Conservation (phyloP, 495 filamentous ascomycete species). For the Trichoderma asperelloides region DNA sequence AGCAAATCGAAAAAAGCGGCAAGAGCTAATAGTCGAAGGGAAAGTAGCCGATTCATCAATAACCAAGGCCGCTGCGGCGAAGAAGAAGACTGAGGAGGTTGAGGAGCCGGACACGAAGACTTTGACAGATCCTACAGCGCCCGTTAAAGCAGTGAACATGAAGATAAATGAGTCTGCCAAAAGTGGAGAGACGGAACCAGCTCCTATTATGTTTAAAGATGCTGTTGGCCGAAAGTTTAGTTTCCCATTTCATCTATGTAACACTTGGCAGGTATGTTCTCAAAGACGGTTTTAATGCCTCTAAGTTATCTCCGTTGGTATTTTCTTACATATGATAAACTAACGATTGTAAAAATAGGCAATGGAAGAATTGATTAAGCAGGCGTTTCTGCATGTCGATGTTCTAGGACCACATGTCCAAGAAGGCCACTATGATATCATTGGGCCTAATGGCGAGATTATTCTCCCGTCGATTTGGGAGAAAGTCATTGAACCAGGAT, state of each 20-base stretch:
- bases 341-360: slow-evolving; percentile 40
- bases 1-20: background rate
- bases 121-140: too few relatives aligned
- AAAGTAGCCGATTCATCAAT: too few relatives aligned
- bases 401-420: slow-evolving; percentile 74
- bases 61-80: too few relatives aligned
- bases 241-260: slow-evolving; percentile 73
- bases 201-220: slow-evolving; percentile 71
- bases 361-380: slow-evolving; percentile 79
- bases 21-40: too few relatives aligned
- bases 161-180: too few relatives aligned
- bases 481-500: slow-evolving; percentile 74
- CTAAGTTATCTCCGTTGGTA: background rate
- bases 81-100: background rate
- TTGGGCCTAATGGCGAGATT: slow-evolving; percentile 77
- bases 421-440: slow-evolving; percentile 76
- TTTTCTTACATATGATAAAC: slow-evolving; percentile 11
- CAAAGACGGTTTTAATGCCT: background rate
- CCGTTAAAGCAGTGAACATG: too few relatives aligned
- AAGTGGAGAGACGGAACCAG: slow-evolving; percentile 31
- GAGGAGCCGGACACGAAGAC: background rate
- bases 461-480: slow-evolving; percentile 86
- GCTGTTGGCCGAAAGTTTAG: slow-evolving; percentile 79
- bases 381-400: slow-evolving; percentile 81
- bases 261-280: slow-evolving; percentile 64